A percentile compares a stretch with the other conserved stretches of the same genome.
Evolutionary conservation across 2,329 filamentous ascomycete genomes (phyloP).

Genomic region (Colletotrichum plurivorum): DNA sequence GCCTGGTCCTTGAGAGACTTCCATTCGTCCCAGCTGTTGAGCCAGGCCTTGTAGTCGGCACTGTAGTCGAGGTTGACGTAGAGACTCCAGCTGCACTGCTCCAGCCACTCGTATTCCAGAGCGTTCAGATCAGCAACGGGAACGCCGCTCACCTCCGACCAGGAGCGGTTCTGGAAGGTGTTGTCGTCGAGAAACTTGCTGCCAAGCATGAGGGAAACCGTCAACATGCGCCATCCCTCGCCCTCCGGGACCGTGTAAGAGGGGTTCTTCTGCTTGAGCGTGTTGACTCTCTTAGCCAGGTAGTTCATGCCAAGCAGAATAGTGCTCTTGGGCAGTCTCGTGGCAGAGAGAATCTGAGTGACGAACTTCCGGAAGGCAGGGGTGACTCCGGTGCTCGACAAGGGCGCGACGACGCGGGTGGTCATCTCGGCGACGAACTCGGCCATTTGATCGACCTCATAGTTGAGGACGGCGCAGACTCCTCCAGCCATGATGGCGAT

Average conservation of each 20-base stretch:
- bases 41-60: slow-evolving; percentile 77
- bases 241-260: slow-evolving; percentile 74
- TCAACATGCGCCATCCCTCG: slow-evolving; percentile 89
- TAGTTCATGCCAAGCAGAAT: slow-evolving; percentile 94
- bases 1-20: slow-evolving; percentile 67
- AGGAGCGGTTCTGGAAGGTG: slow-evolving; percentile 97
- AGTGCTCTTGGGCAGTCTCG: slow-evolving; percentile 89
- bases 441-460: slow-evolving; percentile 96
- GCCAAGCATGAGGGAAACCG: slow-evolving; percentile 85
- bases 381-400: slow-evolving; percentile 63
- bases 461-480: slow-evolving; percentile 94
- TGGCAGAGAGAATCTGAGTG: slow-evolving; percentile 90
- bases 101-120: slow-evolving; percentile 90
- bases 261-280: slow-evolving; percentile 69
- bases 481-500: slow-evolving; percentile 77
- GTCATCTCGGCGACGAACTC: slow-evolving; percentile 96
- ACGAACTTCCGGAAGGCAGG: slow-evolving; percentile 92
- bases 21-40: slow-evolving; percentile 73
- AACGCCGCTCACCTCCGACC: slow-evolving; percentile 95
- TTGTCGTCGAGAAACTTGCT: slow-evolving; percentile 98
- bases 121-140: slow-evolving; percentile 86
- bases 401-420: slow-evolving; percentile 69
- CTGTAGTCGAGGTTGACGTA: slow-evolving; percentile 87
- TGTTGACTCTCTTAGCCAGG: slow-evolving; percentile 85
- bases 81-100: slow-evolving; percentile 85